Conservation (phyloP, 2,329 filamentous ascomycete species). For the Plenodomus tracheiphilus region DNA sequence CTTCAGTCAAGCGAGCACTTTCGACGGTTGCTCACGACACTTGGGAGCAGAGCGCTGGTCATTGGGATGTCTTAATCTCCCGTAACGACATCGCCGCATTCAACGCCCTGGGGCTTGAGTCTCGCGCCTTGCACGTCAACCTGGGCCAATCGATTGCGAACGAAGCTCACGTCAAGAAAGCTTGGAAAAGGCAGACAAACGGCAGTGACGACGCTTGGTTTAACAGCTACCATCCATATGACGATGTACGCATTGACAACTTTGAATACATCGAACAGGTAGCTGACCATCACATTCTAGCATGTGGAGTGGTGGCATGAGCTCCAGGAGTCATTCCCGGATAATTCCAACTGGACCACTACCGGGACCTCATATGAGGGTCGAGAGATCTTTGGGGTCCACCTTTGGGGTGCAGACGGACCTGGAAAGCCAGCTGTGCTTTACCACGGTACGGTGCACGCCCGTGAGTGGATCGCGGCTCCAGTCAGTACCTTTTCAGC, state of each 20-base stretch:
- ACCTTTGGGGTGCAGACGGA: slow-evolving; percentile 36
- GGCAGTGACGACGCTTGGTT: slow-evolving; percentile 29
- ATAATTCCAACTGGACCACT: slow-evolving; percentile 34
- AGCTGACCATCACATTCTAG: slow-evolving; percentile 1
- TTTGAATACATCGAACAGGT: background rate
- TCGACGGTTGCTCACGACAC: slow-evolving; percentile 40
- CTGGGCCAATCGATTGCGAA: slow-evolving; percentile 49
- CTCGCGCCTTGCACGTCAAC: slow-evolving; percentile 48
- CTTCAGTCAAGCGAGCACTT: slow-evolving; percentile 41
- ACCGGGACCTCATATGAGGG: slow-evolving; percentile 37
- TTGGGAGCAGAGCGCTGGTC: slow-evolving; percentile 40
- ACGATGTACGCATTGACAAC: slow-evolving; percentile 22
- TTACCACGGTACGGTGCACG: slow-evolving; percentile 38
- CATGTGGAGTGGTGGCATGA: slow-evolving; percentile 23
- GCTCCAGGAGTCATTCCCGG: slow-evolving; percentile 28
- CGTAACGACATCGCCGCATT: slow-evolving; percentile 46
- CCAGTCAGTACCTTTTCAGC: slow-evolving; percentile 44
- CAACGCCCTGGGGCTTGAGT: slow-evolving; percentile 41
- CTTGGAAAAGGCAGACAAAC: slow-evolving; percentile 27
- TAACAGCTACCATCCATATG: slow-evolving; percentile 38
- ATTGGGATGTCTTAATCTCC: slow-evolving; percentile 51
- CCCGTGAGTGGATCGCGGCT: slow-evolving; percentile 38
- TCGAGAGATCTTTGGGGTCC: slow-evolving; percentile 35
- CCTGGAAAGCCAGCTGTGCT: slow-evolving; percentile 38
- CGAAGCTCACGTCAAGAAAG: slow-evolving; percentile 50